Evolutionary conservation across 768 basidiomycete genomes (phyloP), one percentile per base, ranked within the genome.

Genomic region (Russula sp.): DNA sequence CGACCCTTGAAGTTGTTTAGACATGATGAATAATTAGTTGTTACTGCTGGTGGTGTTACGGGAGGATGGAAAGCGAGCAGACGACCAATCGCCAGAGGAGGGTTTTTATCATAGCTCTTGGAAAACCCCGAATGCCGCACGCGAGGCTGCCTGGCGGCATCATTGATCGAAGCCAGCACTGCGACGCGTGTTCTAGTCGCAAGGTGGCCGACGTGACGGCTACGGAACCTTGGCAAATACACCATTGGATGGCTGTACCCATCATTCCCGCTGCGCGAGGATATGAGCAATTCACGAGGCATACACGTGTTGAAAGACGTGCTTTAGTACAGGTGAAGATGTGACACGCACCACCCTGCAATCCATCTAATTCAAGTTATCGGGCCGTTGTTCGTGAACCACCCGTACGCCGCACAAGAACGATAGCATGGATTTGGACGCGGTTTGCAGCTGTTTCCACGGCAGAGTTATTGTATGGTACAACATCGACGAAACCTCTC

Each of bases 111-210:
- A 59, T 38, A 5, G 20, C 32, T 36, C 36, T 44, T 38, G 22
- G 22, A 49, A 38, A 20, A 4, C 46, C 64, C 32, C 54, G n/a
- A 49, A 51, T 28, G 38, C 34, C 24, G 54, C 64, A 65, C 49
- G 64, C 56, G 66, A 63, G 61, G 58, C 61, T 36, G 62, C 68
- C 68, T 64, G 66, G 62, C 55, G 62, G 66, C 57, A 52, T 30
- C 55, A 60, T 67, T 63, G 68, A 60, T 69, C 66, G 68, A 63
- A 59, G 62, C 22, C 52, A 56, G 59, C 58, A 63, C 61, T 51
- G 57, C 55, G 66, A 44, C 52, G 50, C 68, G 55, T 64, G 68
- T 60, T 56, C 56, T 44, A 30, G 36, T 28, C 59, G 65, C 46
- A 60, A 49, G 53, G 38, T 50, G 52, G 51, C 32, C 54, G 51